Conservation (phyloP, 1,284 basidiomycete genomes). For the Afroboletus lepidellus region DNA sequence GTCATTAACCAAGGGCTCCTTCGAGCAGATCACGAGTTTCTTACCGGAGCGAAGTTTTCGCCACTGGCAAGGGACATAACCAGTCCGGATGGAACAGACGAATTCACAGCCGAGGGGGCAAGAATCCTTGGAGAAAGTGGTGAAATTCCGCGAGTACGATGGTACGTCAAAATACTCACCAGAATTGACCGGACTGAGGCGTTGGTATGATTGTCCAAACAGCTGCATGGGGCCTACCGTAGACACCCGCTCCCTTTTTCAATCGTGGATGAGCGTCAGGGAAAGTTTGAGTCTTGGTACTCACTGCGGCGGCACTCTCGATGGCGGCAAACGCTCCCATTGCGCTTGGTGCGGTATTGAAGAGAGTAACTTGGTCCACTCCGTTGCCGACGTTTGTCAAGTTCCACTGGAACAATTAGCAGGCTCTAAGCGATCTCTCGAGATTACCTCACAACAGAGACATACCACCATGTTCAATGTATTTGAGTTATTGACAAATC, state of each 20-base stretch:
- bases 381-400: not conserved
- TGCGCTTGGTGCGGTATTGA: not conserved
- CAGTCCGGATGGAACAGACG: not conserved
- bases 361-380: not conserved
- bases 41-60: not conserved
- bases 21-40: not conserved
- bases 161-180: not conserved
- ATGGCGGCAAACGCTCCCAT: not conserved
- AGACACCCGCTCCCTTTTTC: not conserved
- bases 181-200: not conserved
- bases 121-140: not conserved
- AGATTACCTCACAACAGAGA: not conserved
- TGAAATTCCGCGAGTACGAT: not conserved
- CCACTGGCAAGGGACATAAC: not conserved
- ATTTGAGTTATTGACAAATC: not conserved
- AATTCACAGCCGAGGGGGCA: not conserved
- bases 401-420: slow-evolving; percentile 1
- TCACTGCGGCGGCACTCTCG: not conserved
- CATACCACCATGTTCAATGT: slow-evolving; percentile 6
- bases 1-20: too few species aligned
- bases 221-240: not conserved
- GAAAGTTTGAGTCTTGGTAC: not conserved
- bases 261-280: too few species aligned
- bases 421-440: not conserved
- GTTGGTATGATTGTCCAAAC: not conserved